Conservation (phyloP, 441 rosid genomes). For the Mallotus repandus region DNA sequence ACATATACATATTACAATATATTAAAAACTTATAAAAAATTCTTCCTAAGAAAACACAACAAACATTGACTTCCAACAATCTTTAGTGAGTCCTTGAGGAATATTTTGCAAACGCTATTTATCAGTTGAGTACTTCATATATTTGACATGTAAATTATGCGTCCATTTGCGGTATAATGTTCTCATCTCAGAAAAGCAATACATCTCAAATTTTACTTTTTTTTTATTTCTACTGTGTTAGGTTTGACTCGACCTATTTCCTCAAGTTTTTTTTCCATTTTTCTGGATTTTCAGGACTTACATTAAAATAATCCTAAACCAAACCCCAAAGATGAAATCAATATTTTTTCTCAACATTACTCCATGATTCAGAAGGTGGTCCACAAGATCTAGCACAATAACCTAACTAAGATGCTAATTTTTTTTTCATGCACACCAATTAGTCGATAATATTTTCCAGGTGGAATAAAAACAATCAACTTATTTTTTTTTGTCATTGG, state of each 20-base stretch:
- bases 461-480: too few species aligned
- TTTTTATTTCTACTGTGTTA: background rate
- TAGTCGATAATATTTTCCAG: too few species aligned
- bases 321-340: background rate
- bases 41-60: background rate
- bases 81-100: background rate
- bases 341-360: background rate
- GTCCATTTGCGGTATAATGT: background rate
- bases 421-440: background rate
- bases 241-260: background rate
- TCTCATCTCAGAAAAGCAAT: background rate
- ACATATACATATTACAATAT: background rate
- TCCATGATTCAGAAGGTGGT: background rate
- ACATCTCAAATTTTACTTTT: background rate
- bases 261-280: background rate
- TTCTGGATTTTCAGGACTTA: background rate
- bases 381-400: background rate
- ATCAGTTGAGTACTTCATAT: background rate
- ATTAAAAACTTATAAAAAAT: background rate
- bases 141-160: background rate
- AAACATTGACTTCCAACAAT: background rate
- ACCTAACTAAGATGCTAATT: background rate
- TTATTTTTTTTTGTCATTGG: too few species aligned
- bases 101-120: background rate
- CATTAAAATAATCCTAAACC: constrained; percentile 5